Conservation (phyloP, 805 yeast genomes). For the Candida loeiensis region DNA sequence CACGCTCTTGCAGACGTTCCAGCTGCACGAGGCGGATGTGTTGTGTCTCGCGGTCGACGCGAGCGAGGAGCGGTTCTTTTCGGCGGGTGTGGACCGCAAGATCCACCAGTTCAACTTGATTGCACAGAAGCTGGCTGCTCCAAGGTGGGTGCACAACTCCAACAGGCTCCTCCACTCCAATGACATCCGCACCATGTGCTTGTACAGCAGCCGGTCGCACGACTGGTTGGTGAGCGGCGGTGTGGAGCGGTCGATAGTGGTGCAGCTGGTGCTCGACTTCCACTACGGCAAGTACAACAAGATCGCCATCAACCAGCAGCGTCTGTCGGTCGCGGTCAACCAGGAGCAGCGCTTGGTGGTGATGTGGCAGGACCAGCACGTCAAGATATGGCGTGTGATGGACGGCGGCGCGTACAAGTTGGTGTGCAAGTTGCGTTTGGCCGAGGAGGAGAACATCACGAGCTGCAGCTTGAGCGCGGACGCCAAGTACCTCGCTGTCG, state of each 20-base stretch:
- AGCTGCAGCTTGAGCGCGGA: conserved; percentile 61
- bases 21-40: conserved; percentile 88
- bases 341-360: conserved; percentile 50
- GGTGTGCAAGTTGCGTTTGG: conserved; percentile 59
- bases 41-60: conserved; percentile 64
- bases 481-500: conserved; percentile 66
- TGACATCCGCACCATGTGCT: conserved; percentile 75
- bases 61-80: conserved; percentile 61
- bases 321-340: conserved; percentile 49
- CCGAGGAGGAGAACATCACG: conserved; percentile 79
- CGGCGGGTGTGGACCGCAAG: conserved; percentile 93
- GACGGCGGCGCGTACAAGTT: conserved; percentile 47
- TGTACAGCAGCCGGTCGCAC: conserved; percentile 64
- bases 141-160: conserved; percentile 72
- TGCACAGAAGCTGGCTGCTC: conserved; percentile 20
- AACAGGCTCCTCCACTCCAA: conserved; percentile 81
- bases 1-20: conserved; percentile 76
- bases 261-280: conserved; percentile 65
- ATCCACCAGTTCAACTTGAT: conserved; percentile 67
- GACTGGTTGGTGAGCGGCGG: conserved; percentile 79
- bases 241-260: conserved; percentile 66
- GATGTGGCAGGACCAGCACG: conserved; percentile 78
- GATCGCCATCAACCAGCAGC: conserved; percentile 59
- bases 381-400: conserved; percentile 74
- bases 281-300: conserved; percentile 69